phyloP scores from a whole-genome alignment of 1,284 basidiomycete genomes.

The Flammula alnicola region DNA sequence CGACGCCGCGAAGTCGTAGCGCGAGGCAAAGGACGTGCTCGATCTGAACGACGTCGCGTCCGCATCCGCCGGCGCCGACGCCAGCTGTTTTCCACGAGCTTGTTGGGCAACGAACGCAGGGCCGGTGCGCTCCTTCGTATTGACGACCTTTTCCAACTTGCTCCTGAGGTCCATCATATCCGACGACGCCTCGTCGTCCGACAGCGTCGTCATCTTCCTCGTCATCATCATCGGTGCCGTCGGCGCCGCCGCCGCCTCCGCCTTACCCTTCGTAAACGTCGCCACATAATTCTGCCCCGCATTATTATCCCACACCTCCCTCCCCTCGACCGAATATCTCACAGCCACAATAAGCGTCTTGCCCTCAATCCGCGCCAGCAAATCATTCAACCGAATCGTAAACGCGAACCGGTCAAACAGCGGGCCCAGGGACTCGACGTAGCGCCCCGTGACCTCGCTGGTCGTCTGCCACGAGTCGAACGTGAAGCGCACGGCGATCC shows the following conservation, averaged over 20 bases:
- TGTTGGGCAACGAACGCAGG: conserved; percentile 25
- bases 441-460: conserved; percentile 86
- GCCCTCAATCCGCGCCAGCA: conserved; percentile 71
- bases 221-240: conserved; percentile 23
- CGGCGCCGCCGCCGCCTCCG: conserved; percentile 7
- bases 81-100: conserved; percentile 11
- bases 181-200: conserved; percentile 27
- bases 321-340: conserved; percentile 74
- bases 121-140: conserved; percentile 37
- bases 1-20: conserved; percentile 61
- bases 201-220: conserved; percentile 24
- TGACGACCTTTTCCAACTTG: conserved; percentile 62
- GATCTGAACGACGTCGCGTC: conserved; percentile 33
- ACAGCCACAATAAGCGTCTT: conserved; percentile 87
- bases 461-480: conserved; percentile 96
- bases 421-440: conserved; percentile 63
- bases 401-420: conserved; percentile 73
- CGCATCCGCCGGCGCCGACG: conserved; percentile 22
- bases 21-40: conserved; percentile 43
- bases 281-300: conserved; percentile 80
- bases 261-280: conserved; percentile 47
- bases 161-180: conserved; percentile 53
- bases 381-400: conserved; percentile 66
- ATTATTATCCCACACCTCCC: conserved; percentile 94
- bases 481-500: conserved; percentile 89